These are phyloP conservation scores for Calonectria fujianensis DNA, from an alignment of 2,329 filamentous ascomycete species.

Conservation along the genomic window DNA sequence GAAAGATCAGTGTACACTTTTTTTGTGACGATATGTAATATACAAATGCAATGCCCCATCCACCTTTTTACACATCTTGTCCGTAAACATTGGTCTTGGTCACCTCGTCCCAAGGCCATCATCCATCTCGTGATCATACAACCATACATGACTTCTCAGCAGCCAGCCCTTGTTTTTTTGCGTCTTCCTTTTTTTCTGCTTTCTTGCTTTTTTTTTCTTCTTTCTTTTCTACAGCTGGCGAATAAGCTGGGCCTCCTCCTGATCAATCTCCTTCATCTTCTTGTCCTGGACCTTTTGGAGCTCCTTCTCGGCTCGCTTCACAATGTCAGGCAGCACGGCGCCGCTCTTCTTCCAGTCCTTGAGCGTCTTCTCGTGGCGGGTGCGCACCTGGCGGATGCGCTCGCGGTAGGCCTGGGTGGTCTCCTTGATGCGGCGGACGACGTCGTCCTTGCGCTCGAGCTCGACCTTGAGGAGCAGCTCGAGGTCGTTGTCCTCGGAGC, in stretches of 20 bases:
- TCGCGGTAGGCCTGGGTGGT: slow-evolving; percentile 71
- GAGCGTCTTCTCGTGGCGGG: slow-evolving; percentile 69
- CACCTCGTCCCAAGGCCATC: not conserved
- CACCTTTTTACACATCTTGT: slow-evolving; percentile 34
- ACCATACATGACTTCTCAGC: not conserved
- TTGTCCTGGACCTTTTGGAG: slow-evolving; percentile 72
- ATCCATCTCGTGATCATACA: slow-evolving; percentile 21
- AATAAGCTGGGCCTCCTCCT: slow-evolving; percentile 69
- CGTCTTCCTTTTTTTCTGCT: not conserved
- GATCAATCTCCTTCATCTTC: slow-evolving; percentile 70
- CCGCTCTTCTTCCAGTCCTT: slow-evolving; percentile 69
- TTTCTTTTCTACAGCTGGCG: slow-evolving; percentile 60
- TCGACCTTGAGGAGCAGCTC: slow-evolving; percentile 74
- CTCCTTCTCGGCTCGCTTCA: slow-evolving; percentile 68
- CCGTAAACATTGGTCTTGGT: not conserved
- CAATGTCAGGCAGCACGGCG: slow-evolving; percentile 67
- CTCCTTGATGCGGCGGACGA: slow-evolving; percentile 66
- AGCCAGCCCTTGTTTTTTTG: not conserved
- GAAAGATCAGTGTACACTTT: slow-evolving; percentile 53
- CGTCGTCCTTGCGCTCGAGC: slow-evolving; percentile 69
- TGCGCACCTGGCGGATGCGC: slow-evolving; percentile 67
- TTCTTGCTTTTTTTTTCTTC: slow-evolving; percentile 43
- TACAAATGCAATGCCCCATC: slow-evolving; percentile 52
- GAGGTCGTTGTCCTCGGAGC: slow-evolving; percentile 74
- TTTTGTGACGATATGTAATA: slow-evolving; percentile 55